These are phyloP conservation scores for Crucibulum laeve DNA, from an alignment of 768 basidiomycete genomes.

Conservation along the genomic window DNA sequence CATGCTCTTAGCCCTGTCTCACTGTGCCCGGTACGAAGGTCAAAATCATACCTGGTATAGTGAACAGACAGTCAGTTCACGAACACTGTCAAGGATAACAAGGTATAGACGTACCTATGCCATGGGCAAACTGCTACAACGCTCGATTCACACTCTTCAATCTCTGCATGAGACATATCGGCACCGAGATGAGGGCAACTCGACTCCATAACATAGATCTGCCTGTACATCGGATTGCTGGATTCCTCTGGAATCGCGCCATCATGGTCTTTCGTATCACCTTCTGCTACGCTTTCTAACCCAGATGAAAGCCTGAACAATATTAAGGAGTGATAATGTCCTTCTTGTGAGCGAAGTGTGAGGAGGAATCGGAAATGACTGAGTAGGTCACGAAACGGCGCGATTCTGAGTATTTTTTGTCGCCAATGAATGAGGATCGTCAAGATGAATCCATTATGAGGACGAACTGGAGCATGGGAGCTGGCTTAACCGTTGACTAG, in stretches of 20 bases:
- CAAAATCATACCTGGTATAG: slow-evolving; percentile 62
- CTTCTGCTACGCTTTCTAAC: slow-evolving; percentile 3
- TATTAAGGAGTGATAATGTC: slow-evolving; percentile 57
- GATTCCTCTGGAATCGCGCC: slow-evolving; percentile 2
- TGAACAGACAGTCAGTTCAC: background rate
- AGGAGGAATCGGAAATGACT: slow-evolving; percentile 59
- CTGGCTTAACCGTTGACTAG: background rate
- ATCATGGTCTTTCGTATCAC: slow-evolving; percentile 2
- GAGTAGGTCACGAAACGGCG: slow-evolving; percentile 36
- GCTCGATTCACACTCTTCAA: slow-evolving; percentile 61
- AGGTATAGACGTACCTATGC: slow-evolving; percentile 46
- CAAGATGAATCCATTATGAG: slow-evolving; percentile 1
- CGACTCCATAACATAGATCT: slow-evolving; percentile 79
- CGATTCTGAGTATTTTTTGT: slow-evolving; percentile 30
- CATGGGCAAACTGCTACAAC: slow-evolving; percentile 71
- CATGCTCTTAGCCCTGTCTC: slow-evolving; percentile 68
- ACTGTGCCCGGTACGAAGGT: slow-evolving; percentile 64
- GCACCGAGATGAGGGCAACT: slow-evolving; percentile 79
- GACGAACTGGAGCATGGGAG: slow-evolving; percentile 21
- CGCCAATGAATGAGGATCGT: background rate
- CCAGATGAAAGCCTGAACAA: slow-evolving; percentile 55
- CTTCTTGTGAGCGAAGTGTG: slow-evolving; percentile 55
- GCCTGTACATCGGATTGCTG: slow-evolving; percentile 11
- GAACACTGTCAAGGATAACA: background rate
- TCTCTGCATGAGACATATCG: slow-evolving; percentile 75